Evolutionary conservation across 192 early-diverging fungal species (phyloP).

Genomic region (Coemansia sp.): DNA sequence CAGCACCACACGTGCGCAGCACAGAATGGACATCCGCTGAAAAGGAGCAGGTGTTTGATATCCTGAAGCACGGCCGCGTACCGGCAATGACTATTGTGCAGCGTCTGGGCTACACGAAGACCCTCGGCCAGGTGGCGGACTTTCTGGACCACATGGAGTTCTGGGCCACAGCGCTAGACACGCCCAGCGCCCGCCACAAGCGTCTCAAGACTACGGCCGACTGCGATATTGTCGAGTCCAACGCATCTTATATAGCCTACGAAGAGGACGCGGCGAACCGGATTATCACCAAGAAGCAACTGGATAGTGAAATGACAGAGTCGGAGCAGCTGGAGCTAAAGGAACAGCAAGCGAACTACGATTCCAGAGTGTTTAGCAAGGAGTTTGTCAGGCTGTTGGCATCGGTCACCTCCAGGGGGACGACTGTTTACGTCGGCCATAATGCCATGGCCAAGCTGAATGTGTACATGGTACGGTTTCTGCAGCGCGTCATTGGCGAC

Average conservation of each 20-base stretch:
- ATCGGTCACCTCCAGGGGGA: neutral
- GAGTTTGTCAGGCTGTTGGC: neutral
- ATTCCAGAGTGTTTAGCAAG: too few species aligned
- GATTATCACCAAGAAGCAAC: too few species aligned
- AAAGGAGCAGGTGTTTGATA: constrained; percentile 25
- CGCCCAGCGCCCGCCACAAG: neutral
- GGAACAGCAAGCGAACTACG: too few species aligned
- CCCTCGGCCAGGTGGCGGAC: constrained; percentile 45
- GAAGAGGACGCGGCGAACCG: neutral
- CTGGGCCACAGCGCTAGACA: constrained; percentile 11
- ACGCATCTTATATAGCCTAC: neutral
- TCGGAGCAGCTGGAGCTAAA: too few species aligned
- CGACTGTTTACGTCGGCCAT: neutral
- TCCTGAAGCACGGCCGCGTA: constrained; percentile 19
- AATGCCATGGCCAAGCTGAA: neutral
- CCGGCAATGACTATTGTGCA: constrained; percentile 15
- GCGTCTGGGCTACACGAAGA: constrained; percentile 33
- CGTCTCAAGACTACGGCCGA: neutral
- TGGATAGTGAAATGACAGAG: too few species aligned
- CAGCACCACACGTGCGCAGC: neutral
- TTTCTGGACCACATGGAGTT: constrained; percentile 36
- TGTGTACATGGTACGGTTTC: neutral
- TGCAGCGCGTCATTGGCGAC: neutral
- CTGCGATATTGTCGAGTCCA: neutral
- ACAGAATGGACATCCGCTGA: constrained; percentile 27